Evolutionary conservation across 2,329 filamentous ascomycete species (phyloP), one percentile per base, ranked within the genome.

Genomic region (Calonectria naviculata): DNA sequence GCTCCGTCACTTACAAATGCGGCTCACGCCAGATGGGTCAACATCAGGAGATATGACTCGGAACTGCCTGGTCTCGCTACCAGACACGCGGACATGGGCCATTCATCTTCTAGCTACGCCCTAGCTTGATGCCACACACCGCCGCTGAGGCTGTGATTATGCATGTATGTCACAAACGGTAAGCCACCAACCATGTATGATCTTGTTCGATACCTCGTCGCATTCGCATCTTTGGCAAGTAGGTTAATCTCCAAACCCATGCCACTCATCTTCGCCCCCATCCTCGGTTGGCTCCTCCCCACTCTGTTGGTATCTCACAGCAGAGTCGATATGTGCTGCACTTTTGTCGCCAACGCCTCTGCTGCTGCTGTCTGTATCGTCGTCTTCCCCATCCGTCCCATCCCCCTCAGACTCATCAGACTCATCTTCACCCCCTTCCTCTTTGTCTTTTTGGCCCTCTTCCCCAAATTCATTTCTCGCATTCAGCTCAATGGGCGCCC

Each of bases 401-500:
- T 44, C 19, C 2, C n/a, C 49, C 3, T 13, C 29, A 17, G 29
- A 26, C 1, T 52, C 26, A 10, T 52, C 49, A 2, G 29, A 29
- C 7, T 76, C 75, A 5, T 74, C 75, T 38, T 78, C 73, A 56
- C 77, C 71, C 8, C 73, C 77, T 5, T 85, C 79, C 0, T 77
- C 75, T 0, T 77, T 78, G 5, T 75, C 73, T 0, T 78, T 72
- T 1, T 78, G 75, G 5, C 78, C 74, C 42, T 67, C 75, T 1
- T 65, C 58, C 15, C 61, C 69, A 7, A 62, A 67, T 5, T 73
- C 77, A 29, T 76, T 77, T 7, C 61, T 58, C 28, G 74, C 67
- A 12, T 69, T 71, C 42, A 84, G 67, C 2, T 69, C 65, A 3
- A 85, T 74, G 9, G 77, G 71, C 68, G 73, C 74, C 2, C 81